Conservation (phyloP, 2,329 filamentous ascomycete species). For the Colletotrichum falcatum region DNA sequence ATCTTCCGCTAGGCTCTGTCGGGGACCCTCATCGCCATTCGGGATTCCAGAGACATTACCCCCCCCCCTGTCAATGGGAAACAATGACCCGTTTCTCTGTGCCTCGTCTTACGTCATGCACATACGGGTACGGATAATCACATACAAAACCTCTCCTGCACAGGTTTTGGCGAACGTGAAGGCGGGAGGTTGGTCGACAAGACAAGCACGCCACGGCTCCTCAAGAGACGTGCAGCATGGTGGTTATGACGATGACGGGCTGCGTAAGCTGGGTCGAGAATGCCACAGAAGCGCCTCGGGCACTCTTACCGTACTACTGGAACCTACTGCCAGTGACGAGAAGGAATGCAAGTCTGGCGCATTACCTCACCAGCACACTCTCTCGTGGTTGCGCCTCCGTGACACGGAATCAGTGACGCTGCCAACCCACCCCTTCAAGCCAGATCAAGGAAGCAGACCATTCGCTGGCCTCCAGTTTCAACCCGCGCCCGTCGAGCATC, state of each 20-base stretch:
- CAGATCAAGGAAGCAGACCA: conserved; percentile 24
- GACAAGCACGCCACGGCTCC: not conserved
- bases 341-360: not conserved
- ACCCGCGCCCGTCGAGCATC: not conserved
- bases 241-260: not conserved
- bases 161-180: not conserved
- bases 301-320: conserved; percentile 7
- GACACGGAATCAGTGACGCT: conserved; percentile 29
- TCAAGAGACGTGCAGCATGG: not conserved
- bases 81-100: not conserved
- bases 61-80: no score
- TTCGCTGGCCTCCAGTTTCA: not conserved
- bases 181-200: not conserved
- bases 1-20: not conserved
- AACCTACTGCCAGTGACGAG: not conserved
- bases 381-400: conserved; percentile 19
- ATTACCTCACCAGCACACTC: conserved; percentile 28
- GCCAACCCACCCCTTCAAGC: conserved; percentile 3
- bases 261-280: not conserved
- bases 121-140: not conserved
- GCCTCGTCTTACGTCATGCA: conserved; percentile 18
- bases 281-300: not conserved
- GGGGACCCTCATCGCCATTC: not conserved
- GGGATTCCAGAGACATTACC: no score
- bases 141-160: not conserved